A percentile compares a stretch with the other conserved stretches of the same genome.
These are phyloP conservation scores for Cenchrus americanus DNA, from an alignment of 176 grass and related monocot genomes.

Conservation along the genomic window DNA sequence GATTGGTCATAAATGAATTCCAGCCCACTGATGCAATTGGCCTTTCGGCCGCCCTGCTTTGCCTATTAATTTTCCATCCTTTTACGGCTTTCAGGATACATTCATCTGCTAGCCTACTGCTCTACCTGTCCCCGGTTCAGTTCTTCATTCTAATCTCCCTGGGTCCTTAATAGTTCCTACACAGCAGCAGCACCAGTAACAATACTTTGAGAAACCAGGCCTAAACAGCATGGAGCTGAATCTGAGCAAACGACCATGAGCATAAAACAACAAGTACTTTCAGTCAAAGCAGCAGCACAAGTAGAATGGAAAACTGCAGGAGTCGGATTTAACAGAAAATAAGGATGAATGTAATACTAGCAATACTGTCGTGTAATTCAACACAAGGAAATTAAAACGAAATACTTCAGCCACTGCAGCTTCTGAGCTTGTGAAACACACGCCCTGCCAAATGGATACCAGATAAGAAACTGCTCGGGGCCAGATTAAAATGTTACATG, in stretches of 20 bases:
- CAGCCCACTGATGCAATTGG: no score
- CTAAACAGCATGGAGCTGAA: not conserved
- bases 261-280: not conserved
- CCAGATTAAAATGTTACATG: constrained; percentile 1
- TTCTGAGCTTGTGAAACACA: constrained; percentile 3
- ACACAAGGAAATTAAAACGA: not conserved
- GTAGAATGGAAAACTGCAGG: not conserved
- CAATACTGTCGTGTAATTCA: not conserved
- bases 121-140: not conserved
- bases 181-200: not conserved
- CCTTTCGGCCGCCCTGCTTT: no score
- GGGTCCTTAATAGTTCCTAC: no score
- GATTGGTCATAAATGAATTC: no score
- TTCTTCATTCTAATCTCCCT: no score
- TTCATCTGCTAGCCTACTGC: no score
- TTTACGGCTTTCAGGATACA: no score
- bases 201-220: not conserved
- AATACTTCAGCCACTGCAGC: not conserved
- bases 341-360: not conserved
- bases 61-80: no score
- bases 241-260: not conserved
- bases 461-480: constrained; percentile 11
- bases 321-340: not conserved
- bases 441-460: constrained; percentile 7
- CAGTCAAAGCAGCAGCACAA: not conserved